A percentile compares a stretch with the other conserved stretches of the same genome.
phyloP scores from a whole-genome alignment of 768 basidiomycete species.

The Epithele typhae region DNA sequence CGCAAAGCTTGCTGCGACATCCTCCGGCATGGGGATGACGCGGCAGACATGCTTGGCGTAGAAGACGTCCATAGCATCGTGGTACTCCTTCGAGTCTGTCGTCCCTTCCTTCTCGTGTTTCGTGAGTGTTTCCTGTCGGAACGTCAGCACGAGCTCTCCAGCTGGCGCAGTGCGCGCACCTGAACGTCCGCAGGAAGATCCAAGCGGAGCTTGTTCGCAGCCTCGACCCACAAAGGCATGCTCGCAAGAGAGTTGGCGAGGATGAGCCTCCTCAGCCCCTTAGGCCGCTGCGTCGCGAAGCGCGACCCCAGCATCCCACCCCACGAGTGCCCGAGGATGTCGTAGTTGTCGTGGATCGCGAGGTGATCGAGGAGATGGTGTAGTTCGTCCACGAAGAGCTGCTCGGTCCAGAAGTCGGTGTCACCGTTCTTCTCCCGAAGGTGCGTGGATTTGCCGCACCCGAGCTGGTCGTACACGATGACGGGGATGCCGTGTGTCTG shows the following conservation, averaged over 20 bases:
- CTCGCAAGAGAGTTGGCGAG: slow-evolving; percentile 25
- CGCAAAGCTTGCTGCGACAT: slow-evolving; percentile 30
- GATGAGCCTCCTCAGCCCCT: slow-evolving; percentile 38
- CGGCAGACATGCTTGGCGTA: slow-evolving; percentile 41
- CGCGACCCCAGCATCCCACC: slow-evolving; percentile 49
- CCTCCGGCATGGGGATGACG: slow-evolving; percentile 40
- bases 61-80: slow-evolving; percentile 37
- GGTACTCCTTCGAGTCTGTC: slow-evolving; percentile 40
- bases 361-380: slow-evolving; percentile 42
- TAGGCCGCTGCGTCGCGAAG: slow-evolving; percentile 31
- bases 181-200: slow-evolving; percentile 37
- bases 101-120: slow-evolving; percentile 44
- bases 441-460: slow-evolving; percentile 45
- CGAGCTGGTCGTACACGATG: slow-evolving; percentile 51
- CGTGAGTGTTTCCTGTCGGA: slow-evolving; percentile 13
- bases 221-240: slow-evolving; percentile 30
- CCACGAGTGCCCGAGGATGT: slow-evolving; percentile 54
- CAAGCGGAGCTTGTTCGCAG: slow-evolving; percentile 31
- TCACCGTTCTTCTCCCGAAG: slow-evolving; percentile 29
- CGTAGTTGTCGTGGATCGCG: slow-evolving; percentile 35
- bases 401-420: slow-evolving; percentile 4
- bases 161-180: slow-evolving; percentile 29
- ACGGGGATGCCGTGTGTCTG: slow-evolving; percentile 37
- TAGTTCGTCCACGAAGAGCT: slow-evolving; percentile 53
- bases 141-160: slow-evolving; percentile 10